Conservation (phyloP, 139 green algal species). For the Chlorella sp. region DNA sequence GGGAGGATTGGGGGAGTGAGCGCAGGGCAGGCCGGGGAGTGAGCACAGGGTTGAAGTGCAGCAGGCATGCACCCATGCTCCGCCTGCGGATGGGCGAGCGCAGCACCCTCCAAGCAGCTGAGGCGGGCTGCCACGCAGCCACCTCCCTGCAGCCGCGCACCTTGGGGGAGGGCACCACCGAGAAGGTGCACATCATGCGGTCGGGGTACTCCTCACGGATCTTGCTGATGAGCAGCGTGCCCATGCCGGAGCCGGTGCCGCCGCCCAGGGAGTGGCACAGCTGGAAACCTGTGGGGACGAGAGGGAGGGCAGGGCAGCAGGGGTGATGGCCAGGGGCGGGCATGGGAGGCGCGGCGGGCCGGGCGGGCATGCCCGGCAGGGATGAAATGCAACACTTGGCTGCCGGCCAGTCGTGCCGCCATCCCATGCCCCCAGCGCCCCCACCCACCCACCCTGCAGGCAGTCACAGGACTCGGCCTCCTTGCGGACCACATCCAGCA, state of each 20-base stretch:
- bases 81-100: too few species aligned
- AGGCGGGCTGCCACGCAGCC: background rate
- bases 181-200: slow-evolving; percentile 99
- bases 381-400: too few species aligned
- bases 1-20: too few species aligned
- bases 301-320: background rate
- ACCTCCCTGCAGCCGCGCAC: slow-evolving; percentile 9
- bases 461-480: slow-evolving; percentile 98
- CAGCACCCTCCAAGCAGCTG: too few species aligned
- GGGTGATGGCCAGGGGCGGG: too few species aligned
- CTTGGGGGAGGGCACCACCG: slow-evolving; percentile 98
- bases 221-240: slow-evolving; percentile 93
- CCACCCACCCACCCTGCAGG: slow-evolving; percentile 94
- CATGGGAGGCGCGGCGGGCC: too few species aligned
- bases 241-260: slow-evolving; percentile 96
- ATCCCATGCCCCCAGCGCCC: too few species aligned
- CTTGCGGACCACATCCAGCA: slow-evolving; percentile 99
- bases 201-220: slow-evolving; percentile 94
- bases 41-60: background rate
- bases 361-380: too few species aligned
- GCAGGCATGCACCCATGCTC: background rate
- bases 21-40: too few species aligned
- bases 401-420: too few species aligned
- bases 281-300: slow-evolving; percentile 83
- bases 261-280: slow-evolving; percentile 96